Conservation (phyloP, 2,329 filamentous ascomycete species). For the Alternaria metachromatica region DNA sequence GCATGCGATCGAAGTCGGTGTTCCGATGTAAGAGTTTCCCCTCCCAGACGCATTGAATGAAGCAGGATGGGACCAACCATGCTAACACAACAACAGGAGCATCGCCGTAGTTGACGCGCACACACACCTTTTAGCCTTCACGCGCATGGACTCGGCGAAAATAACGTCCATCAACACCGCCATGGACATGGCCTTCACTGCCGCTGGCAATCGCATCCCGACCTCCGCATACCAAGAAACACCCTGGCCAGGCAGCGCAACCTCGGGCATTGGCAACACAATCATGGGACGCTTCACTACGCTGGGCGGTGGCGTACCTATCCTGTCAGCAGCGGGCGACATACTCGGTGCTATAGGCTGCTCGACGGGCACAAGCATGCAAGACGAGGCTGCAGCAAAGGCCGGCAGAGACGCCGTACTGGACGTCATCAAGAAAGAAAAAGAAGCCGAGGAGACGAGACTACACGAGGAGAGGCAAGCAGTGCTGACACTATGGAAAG, state of each 20-base stretch:
- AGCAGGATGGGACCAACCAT: background rate
- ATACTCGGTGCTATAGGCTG: slow-evolving; percentile 62
- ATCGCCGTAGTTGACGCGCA: slow-evolving; percentile 55
- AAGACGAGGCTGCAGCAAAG: slow-evolving; percentile 59
- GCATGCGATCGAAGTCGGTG: slow-evolving; percentile 32
- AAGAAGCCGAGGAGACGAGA: slow-evolving; percentile 22
- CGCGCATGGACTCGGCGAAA: slow-evolving; percentile 55
- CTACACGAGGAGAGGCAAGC: slow-evolving; percentile 28
- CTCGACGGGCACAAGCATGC: slow-evolving; percentile 60
- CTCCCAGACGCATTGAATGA: background rate
- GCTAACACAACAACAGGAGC: slow-evolving; percentile 45
- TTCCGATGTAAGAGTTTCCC: slow-evolving; percentile 40
- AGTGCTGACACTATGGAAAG: slow-evolving; percentile 30
- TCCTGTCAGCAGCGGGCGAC: slow-evolving; percentile 53
- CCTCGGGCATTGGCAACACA: slow-evolving; percentile 56
- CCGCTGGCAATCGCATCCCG: slow-evolving; percentile 59
- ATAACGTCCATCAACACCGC: slow-evolving; percentile 64
- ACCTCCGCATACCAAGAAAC: slow-evolving; percentile 60
- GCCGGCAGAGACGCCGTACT: slow-evolving; percentile 58
- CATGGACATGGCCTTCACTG: slow-evolving; percentile 66
- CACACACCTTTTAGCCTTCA: slow-evolving; percentile 54
- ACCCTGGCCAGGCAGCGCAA: slow-evolving; percentile 57
- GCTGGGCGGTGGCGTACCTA: slow-evolving; percentile 60
- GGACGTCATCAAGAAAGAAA: slow-evolving; percentile 30
- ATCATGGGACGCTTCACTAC: slow-evolving; percentile 60